Evolutionary conservation across 2,329 filamentous ascomycete genomes (phyloP).

Genomic region (Aspergillus chevalieri): DNA sequence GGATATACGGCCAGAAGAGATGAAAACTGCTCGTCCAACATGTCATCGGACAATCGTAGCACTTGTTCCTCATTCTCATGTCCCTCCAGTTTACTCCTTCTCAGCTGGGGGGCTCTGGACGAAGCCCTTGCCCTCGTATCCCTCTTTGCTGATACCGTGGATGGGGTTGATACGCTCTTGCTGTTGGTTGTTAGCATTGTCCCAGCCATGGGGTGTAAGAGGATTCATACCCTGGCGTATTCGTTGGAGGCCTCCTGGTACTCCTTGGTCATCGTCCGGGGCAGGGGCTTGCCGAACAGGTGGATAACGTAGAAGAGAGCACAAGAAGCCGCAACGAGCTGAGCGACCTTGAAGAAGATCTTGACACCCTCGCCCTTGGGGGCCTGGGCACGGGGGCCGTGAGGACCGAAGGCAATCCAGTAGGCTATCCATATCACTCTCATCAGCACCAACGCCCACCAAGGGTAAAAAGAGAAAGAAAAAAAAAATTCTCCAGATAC

Average conservation of each 20-base stretch:
- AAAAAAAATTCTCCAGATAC: neutral
- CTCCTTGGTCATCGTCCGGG: conserved; percentile 90
- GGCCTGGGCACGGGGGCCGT: conserved; percentile 78
- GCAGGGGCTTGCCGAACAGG: conserved; percentile 63
- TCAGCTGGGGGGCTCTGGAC: conserved; percentile 57
- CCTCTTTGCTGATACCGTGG: conserved; percentile 72
- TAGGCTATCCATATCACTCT: conserved; percentile 60
- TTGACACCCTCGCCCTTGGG: conserved; percentile 81
- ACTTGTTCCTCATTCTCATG: neutral
- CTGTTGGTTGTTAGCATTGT: conserved; percentile 42
- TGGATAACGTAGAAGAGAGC: conserved; percentile 68
- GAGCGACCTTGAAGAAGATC: conserved; percentile 65
- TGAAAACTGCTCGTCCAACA: neutral
- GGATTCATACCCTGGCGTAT: conserved; percentile 70
- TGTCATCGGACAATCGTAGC: neutral
- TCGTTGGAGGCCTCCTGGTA: conserved; percentile 95
- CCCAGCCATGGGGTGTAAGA: neutral
- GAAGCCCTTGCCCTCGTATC: conserved; percentile 70
- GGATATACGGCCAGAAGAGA: conserved; percentile 5
- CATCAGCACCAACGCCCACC: neutral
- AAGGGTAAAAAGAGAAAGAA: too few relatives aligned
- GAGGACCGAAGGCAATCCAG: conserved; percentile 96
- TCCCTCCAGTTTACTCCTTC: conserved; percentile 25
- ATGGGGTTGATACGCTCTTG: conserved; percentile 79
- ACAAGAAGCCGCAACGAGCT: conserved; percentile 62